phyloP scores from a whole-genome alignment of 495 filamentous ascomycete species.

The Mycothermus thermophilus region DNA sequence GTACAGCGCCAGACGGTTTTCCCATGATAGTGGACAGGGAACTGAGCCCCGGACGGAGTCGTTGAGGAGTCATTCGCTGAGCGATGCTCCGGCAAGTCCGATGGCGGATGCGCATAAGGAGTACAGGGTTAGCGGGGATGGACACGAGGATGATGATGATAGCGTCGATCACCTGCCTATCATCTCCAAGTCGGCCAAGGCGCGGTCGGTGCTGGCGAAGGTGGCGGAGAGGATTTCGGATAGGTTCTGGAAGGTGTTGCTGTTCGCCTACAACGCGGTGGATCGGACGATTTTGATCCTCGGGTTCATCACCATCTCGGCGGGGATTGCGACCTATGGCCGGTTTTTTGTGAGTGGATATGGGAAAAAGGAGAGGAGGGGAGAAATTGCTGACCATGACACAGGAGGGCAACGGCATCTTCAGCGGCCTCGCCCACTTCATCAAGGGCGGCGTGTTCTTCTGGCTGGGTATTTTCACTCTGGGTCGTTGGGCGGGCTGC shows the following conservation, averaged over 20 bases:
- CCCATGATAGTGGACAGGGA: conserved; percentile 80
- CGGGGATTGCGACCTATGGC: conserved; percentile 44
- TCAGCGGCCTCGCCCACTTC: conserved; percentile 84
- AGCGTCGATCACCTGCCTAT: conserved; percentile 13
- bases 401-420: conserved; percentile 16
- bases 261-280: conserved; percentile 28
- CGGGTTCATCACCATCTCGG: conserved; percentile 45
- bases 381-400: conserved; percentile 13
- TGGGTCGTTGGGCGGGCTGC: conserved; percentile 81
- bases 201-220: conserved; percentile 16
- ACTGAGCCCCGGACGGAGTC: conserved; percentile 61
- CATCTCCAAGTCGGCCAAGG: conserved; percentile 7
- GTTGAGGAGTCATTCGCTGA: conserved; percentile 47
- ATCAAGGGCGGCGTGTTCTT: conserved; percentile 98
- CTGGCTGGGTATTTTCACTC: conserved; percentile 78
- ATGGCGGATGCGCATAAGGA: conserved; percentile 38
- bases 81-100: conserved; percentile 40
- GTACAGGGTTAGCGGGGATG: conserved; percentile 26
- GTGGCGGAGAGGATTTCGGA: conserved; percentile 25
- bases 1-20: conserved; percentile 47
- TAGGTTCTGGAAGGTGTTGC: conserved; percentile 29
- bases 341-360: conserved; percentile 40
- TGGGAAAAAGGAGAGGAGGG: conserved; percentile 19
- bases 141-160: conserved; percentile 26
- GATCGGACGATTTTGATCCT: conserved; percentile 36